Evolutionary conservation across 2,329 filamentous ascomycete species (phyloP), one percentile per base, ranked within the genome.

Genomic region (Fusarium sp.): DNA sequence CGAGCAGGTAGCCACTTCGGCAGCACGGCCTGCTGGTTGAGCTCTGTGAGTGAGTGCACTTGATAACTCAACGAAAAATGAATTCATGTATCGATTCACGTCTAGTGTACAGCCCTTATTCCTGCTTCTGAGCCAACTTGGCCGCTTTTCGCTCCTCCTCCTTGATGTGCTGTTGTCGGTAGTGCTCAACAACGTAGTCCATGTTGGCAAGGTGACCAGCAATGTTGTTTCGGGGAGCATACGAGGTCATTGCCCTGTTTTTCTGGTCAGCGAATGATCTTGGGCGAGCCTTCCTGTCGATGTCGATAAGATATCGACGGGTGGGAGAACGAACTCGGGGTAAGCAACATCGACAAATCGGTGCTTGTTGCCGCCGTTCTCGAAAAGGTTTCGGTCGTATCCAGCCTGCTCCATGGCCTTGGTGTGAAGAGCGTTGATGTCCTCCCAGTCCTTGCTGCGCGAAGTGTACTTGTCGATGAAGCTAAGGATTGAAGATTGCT

Each of bases 101-200:
- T 62, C 71, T 78, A 75, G 56, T 77, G 49, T 76, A 77, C 71
- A 78, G 52, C 61, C 51, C 51, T 67, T 70, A 74, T 62, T 73
- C 70, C 69, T 78, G 78, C 78, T 82, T 82, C 63, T 80, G 77
- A 5, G 81, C 81, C 72, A 87, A 68, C 78, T 82, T 86, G 76
- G 82, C 81, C 40, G 80, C 80, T 80, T 89, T 89, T 70, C 84
- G 82, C 73, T 85, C 86, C 78, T 88, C 86, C 62, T 87, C 85
- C 62, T 84, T 83, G 58, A 84, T 74, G 70, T 88, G 83, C 79
- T 85, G 79, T 77, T 86, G 81, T 73, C 81, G 81, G 81, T 87
- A 89, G 79, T 89, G 87, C 76, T 85, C 86, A 18, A 87, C 82
- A 29, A 88, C 82, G 72, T 86, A 80, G 76, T 88, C 86, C 48